Evolutionary conservation across 2,329 filamentous ascomycete genomes (phyloP).

Genomic region (Xenosphaeropsis pyriputrescens): DNA sequence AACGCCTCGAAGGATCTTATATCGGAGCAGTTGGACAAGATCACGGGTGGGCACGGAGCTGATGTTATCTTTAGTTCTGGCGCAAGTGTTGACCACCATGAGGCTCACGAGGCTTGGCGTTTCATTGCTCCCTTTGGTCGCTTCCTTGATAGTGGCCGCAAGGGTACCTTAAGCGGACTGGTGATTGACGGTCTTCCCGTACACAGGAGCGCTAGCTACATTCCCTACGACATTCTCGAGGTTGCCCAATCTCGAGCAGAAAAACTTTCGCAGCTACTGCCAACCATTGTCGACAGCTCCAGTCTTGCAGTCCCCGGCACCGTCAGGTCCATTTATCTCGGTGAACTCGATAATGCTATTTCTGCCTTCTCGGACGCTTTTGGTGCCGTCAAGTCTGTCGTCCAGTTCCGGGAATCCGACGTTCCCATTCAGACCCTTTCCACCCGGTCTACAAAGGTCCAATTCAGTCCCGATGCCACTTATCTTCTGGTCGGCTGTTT

Average conservation of each 20-base stretch:
- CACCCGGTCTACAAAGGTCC: slow-evolving; percentile 4
- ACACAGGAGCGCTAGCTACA: slow-evolving; percentile 13
- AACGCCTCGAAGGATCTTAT: slow-evolving; percentile 6
- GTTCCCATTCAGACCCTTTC: slow-evolving; percentile 4
- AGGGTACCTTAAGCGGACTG: no score
- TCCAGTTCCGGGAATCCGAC: slow-evolving; percentile 7
- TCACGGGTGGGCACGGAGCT: slow-evolving; percentile 4
- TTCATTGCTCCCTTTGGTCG: slow-evolving; percentile 8
- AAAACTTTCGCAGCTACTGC: slow-evolving; percentile 2
- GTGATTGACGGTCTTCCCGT: no score
- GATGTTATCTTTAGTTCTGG: slow-evolving; percentile 9
- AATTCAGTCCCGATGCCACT: slow-evolving; percentile 3
- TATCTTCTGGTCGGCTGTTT: slow-evolving; percentile 6
- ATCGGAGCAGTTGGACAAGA: slow-evolving; percentile 2
- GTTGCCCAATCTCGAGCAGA: slow-evolving; percentile 6
- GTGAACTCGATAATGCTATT: slow-evolving; percentile 7
- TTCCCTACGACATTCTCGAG: slow-evolving; percentile 13
- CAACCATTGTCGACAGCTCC: neutral
- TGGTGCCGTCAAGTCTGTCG: slow-evolving; percentile 5
- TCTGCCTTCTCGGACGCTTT: slow-evolving; percentile 8
- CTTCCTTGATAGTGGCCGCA: slow-evolving; percentile 10
- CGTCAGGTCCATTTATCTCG: neutral
- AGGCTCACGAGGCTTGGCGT: slow-evolving; percentile 6
- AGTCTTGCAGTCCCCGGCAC: neutral
- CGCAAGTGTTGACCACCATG: slow-evolving; percentile 5